These are phyloP conservation scores for Jaltomata sinuosa DNA, from an alignment of 257 asterid species.

Conservation along the genomic window DNA sequence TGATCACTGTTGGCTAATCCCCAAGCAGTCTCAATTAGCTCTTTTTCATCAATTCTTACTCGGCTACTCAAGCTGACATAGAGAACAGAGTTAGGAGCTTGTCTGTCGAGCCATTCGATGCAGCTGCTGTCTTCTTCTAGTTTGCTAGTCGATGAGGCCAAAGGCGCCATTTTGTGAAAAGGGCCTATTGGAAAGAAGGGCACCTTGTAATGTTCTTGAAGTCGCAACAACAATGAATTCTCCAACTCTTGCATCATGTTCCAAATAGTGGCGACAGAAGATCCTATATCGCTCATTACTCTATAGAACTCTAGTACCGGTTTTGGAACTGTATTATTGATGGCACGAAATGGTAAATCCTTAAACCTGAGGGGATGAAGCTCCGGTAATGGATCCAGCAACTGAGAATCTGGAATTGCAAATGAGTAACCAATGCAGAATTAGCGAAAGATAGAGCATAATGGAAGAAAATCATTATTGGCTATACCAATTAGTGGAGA, in stretches of 20 bases:
- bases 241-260: slow-evolving; percentile 27
- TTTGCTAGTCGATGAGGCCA: slow-evolving; percentile 17
- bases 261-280: slow-evolving; percentile 38
- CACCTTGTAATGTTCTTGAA: slow-evolving; percentile 20
- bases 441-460: neutral
- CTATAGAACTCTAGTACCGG: neutral
- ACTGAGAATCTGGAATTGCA: slow-evolving; percentile 17
- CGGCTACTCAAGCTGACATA: slow-evolving; percentile 36
- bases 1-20: slow-evolving; percentile 31
- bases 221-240: slow-evolving; percentile 5
- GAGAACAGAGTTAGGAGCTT: slow-evolving; percentile 22
- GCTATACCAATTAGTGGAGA: neutral
- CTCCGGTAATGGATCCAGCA: slow-evolving; percentile 18
- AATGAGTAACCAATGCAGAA: neutral
- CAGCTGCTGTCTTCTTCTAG: slow-evolving; percentile 19
- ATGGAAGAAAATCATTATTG: neutral
- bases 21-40: slow-evolving; percentile 18
- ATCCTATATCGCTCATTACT: slow-evolving; percentile 11
- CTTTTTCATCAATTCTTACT: slow-evolving; percentile 7
- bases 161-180: slow-evolving; percentile 28
- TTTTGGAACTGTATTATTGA: neutral
- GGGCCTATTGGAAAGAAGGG: slow-evolving; percentile 53
- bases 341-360: slow-evolving; percentile 12
- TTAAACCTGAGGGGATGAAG: slow-evolving; percentile 17
- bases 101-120: slow-evolving; percentile 36